Base-by-base conservation (phyloP, 2,329 filamentous ascomycete genomes). In the Alternaria tenuissima region DNA sequence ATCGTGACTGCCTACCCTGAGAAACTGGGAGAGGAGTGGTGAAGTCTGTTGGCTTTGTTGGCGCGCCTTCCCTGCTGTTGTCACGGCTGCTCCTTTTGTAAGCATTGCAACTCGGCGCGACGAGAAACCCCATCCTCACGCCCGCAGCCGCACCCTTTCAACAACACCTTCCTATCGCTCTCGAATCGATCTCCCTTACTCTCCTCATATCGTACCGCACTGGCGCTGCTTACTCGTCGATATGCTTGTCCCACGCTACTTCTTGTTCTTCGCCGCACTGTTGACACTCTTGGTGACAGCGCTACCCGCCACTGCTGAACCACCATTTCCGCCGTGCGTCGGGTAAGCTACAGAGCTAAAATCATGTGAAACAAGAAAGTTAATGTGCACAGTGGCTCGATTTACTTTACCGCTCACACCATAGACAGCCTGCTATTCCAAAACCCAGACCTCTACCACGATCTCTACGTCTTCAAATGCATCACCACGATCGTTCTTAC, bases 341-440 rank as follows among this genome's bases (percentile, higher is more conserved):
- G 61, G 65, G 63, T 68, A 41, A 22, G 38, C 20, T 41, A 8
- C 7, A 9, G 1, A 14, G 26, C 1, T 18, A n/a, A 22, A 0
- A 4, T 16, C 3, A 18, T 20, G 20, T 18, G 9, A 28, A 2
- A 2, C 9, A 6, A n/a, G 5, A 22, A 32, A 3, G 3, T 59
- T 63, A 42, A 65, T 34, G 32, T 38, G 34, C n/a, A n/a, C 20
- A 74, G 71, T 41, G 72, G 72, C 36, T 67, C 68, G 7, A 57
- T 75, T 34, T 74, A 74, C 62, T 72, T 74, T 61, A 62, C 59
- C 30, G 73, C 71, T 0, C 69, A 74, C 32, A 70, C 70, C 18
- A 62, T 65, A 32, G 73, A 75, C 44, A 61, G 55, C 41, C 51
- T 74, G 1, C 65, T 76, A 24, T 76, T 68, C 55, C 70, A 74